phyloP scores from a whole-genome alignment of 495 filamentous ascomycete species.

The Platismatia glauca region DNA sequence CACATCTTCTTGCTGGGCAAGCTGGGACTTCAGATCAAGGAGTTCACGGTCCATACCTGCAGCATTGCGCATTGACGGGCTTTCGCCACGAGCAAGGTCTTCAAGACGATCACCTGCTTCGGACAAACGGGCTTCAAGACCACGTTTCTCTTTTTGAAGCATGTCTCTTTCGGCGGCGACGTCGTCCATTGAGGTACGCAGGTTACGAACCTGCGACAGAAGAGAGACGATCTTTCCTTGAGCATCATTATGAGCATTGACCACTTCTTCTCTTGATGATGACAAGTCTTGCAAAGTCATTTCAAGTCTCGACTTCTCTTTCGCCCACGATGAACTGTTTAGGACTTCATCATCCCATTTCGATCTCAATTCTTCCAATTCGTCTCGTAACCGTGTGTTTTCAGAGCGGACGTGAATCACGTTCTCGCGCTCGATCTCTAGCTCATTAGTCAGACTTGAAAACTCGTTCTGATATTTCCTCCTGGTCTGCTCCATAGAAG shows the following conservation, averaged over 20 bases:
- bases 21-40: conserved; percentile 76
- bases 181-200: conserved; percentile 80
- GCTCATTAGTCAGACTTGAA: conserved; percentile 75
- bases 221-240: conserved; percentile 84
- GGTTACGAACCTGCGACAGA: conserved; percentile 79
- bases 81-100: conserved; percentile 77
- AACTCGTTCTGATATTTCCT: conserved; percentile 97
- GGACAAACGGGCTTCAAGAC: conserved; percentile 74
- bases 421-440: conserved; percentile 89
- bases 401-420: conserved; percentile 58
- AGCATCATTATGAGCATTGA: conserved; percentile 87
- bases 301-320: conserved; percentile 91
- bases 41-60: conserved; percentile 84
- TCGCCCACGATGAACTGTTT: conserved; percentile 95
- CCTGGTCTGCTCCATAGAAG: conserved; percentile 90
- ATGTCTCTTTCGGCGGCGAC: conserved; percentile 75
- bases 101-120: conserved; percentile 90
- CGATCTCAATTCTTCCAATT: conserved; percentile 85
- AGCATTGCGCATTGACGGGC: conserved; percentile 83
- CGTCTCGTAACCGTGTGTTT: conserved; percentile 73
- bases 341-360: conserved; percentile 99
- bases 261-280: conserved; percentile 84
- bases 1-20: conserved; percentile 91
- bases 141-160: conserved; percentile 80
- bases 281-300: conserved; percentile 83